These are phyloP conservation scores for Claviceps paspali DNA, from an alignment of 2,329 filamentous ascomycete species.

Conservation along the genomic window DNA sequence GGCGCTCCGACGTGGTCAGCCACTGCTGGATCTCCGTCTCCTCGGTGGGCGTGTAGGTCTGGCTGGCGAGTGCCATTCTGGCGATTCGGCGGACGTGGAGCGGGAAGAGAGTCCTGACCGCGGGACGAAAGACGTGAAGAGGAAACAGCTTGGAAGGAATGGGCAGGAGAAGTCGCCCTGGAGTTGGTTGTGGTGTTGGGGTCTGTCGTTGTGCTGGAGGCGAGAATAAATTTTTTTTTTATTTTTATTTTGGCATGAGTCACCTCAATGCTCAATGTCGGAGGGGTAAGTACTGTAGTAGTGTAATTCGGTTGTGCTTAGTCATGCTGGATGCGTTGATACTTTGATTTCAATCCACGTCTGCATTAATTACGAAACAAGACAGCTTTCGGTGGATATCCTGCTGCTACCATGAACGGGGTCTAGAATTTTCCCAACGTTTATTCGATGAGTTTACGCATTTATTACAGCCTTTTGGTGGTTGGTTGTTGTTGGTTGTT, in stretches of 20 bases:
- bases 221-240: no score
- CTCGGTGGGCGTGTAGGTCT: slow-evolving; percentile 63
- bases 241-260: neutral
- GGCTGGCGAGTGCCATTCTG: slow-evolving; percentile 52
- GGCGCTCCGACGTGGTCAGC: slow-evolving; percentile 61
- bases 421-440: no score
- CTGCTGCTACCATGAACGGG: no score
- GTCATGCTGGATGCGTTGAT: slow-evolving; percentile 3
- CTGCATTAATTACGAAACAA: no score
- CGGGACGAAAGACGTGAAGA: slow-evolving; percentile 22
- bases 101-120: slow-evolving; percentile 23
- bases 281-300: neutral
- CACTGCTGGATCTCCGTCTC: slow-evolving; percentile 81
- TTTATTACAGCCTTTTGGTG: no score
- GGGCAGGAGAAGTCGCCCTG: slow-evolving; percentile 3
- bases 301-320: slow-evolving; percentile 3
- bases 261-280: no score
- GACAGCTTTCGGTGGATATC: no score
- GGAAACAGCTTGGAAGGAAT: slow-evolving; percentile 28
- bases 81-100: slow-evolving; percentile 14
- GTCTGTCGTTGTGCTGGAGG: no score
- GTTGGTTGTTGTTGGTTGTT: no score
- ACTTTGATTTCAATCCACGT: no score
- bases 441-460: no score
- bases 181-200: neutral